Conservation (phyloP, 768 basidiomycete genomes). For the Ramaria sp. region DNA sequence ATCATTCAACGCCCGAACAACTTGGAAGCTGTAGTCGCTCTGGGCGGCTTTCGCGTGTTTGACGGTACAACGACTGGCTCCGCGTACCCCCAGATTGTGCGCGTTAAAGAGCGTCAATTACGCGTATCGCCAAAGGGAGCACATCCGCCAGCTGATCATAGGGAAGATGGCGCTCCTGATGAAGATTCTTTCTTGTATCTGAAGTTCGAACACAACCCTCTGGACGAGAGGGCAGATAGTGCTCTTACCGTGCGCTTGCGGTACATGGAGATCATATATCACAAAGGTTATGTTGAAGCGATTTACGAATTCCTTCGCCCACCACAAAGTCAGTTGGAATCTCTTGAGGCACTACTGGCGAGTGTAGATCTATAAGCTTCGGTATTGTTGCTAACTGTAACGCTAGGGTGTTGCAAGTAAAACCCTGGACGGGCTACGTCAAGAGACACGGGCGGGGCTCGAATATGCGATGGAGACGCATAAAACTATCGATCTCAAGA, state of each 20-base stretch:
- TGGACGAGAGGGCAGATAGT: conserved; percentile 86
- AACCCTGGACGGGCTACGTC: conserved; percentile 85
- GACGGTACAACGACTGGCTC: conserved; percentile 82
- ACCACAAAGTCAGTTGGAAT: conserved; percentile 89
- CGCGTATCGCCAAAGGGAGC: conserved; percentile 1
- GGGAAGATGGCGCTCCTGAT: conserved; percentile 15
- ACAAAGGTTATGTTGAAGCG: conserved; percentile 86
- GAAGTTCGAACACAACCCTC: conserved; percentile 85
- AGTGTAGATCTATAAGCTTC: conserved; percentile 16
- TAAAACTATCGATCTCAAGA: conserved; percentile 92
- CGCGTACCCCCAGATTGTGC: conserved; percentile 84
- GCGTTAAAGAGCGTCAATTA: conserved; percentile 45
- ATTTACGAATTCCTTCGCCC: conserved; percentile 88
- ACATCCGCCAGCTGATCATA: neutral
- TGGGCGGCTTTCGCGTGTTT: conserved; percentile 79
- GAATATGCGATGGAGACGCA: conserved; percentile 90
- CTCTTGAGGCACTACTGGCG: conserved; percentile 85
- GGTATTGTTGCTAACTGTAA: neutral
- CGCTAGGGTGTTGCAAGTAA: conserved; percentile 78
- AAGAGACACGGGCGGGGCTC: conserved; percentile 88
- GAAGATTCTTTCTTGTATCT: conserved; percentile 74
- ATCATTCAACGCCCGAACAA: conserved; percentile 79
- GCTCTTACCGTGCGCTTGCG: conserved; percentile 84
- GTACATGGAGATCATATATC: conserved; percentile 95
- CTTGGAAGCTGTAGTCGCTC: conserved; percentile 73